Base-by-base conservation (phyloP, 306 rosid genomes). In the Trifolium dubium region DNA sequence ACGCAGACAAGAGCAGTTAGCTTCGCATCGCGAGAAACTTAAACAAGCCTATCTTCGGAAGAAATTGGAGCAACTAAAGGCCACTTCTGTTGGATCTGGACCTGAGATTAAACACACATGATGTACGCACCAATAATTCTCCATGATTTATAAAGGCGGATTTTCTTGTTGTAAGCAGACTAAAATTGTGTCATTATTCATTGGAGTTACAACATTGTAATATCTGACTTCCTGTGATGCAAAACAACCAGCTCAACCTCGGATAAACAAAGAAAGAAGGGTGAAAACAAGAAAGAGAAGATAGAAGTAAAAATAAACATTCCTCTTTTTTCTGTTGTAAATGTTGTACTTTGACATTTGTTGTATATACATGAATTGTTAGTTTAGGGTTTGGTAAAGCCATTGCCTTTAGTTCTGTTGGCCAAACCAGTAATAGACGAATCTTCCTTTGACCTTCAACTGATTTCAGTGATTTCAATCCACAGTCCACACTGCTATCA, bases 31-130 rank as follows among this genome's bases (percentile, higher is more conserved):
- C 1, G 90, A 90, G 88, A 92, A 90, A 76, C 77, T 92, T 64
- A 92, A 79, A 78, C 97, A 89, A 69, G 96, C 95, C 3, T 90
- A 92, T 81, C 87, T 92, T 39, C 92, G 89, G 72, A 92, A 92
- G 83, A 89, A 86, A 76, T 75, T 94, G 35, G 95, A 89, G 82
- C 89, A 88, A 82, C 69, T 92, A 71, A 91, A 79, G 83, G 89
- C 95, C 40, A 75, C 92, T 30, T 81, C 97, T 40, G 82, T 17
- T 28, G 84, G 85, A 50, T 72, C 94, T 19, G 89, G 15, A 7
- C 32, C 85, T 64, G 72, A 77, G 60, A 64, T 68, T 34, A 77
- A 80, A 39, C 53, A 69, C 55, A 56, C 87, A 29, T 84, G 81
- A 80, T 56, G 3, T 31, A 49, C 0, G 4, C 12, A 4, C 43